phyloP scores from a whole-genome alignment of 805 yeast species.

The Myxozyma udenii region DNA sequence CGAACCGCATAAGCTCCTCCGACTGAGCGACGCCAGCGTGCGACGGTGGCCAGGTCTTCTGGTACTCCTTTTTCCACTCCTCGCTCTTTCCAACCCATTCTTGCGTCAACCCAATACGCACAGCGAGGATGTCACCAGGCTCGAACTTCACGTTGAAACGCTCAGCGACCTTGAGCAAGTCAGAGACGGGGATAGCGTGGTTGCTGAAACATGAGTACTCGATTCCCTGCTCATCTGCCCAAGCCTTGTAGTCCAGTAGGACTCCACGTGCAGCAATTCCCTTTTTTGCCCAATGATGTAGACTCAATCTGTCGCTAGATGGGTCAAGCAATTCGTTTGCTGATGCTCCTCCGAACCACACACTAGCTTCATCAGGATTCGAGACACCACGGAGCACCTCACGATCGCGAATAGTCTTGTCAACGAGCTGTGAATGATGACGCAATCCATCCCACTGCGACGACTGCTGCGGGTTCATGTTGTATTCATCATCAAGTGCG shows the following conservation, averaged over 20 bases:
- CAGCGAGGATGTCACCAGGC: conserved; percentile 34
- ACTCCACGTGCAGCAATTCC: conserved; percentile 37
- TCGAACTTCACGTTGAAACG: conserved; percentile 26
- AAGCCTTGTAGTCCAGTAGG: conserved; percentile 34
- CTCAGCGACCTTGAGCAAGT: conserved; percentile 29
- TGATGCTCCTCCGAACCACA: conserved; percentile 32
- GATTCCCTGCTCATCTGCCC: conserved; percentile 32
- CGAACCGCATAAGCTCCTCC: conserved; percentile 31
- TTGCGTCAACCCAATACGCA: conserved; percentile 33
- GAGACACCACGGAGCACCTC: conserved; percentile 2
- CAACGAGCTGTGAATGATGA: conserved; percentile 34
- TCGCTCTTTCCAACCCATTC: conserved; percentile 33
- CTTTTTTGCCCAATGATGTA: conserved; percentile 33
- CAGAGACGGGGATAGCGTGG: conserved; percentile 29
- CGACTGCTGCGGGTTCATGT: conserved; percentile 37
- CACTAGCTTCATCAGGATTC: conserved; percentile 20
- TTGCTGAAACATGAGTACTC: conserved; percentile 27
- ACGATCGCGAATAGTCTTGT: conserved; percentile 10
- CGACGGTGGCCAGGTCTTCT: conserved; percentile 5
- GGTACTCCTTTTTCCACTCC: conserved; percentile 27
- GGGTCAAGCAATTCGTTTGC: conserved; percentile 29
- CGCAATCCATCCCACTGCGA: conserved; percentile 41
- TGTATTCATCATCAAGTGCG: conserved; percentile 35
- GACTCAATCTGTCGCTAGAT: conserved; percentile 22
- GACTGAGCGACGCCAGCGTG: conserved; percentile 33